Evolutionary conservation across 1,139 yeast genomes (phyloP).

Genomic region (Hyphopichia pseudoburtonii): DNA sequence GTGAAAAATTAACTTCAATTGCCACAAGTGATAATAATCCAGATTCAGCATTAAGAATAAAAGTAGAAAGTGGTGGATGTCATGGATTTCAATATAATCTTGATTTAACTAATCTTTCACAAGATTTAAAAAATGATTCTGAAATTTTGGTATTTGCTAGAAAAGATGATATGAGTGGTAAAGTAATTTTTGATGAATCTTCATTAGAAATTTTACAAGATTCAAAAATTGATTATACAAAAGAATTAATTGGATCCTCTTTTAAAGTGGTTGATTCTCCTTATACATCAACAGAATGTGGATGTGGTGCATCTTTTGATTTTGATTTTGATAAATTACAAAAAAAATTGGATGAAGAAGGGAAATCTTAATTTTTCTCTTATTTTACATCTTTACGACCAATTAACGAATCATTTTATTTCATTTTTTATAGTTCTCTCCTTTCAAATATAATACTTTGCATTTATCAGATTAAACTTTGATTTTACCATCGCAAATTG

Average conservation of each 20-base stretch:
- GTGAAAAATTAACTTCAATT: slow-evolving; percentile 54
- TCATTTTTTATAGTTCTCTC: not conserved
- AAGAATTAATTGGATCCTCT: slow-evolving; percentile 92
- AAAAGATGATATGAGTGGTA: slow-evolving; percentile 50
- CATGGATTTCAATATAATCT: slow-evolving; percentile 94
- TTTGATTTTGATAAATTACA: slow-evolving; percentile 66
- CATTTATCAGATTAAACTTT: too few relatives aligned
- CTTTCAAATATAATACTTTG: not conserved
- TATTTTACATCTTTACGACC: too few relatives aligned
- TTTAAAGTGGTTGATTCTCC: slow-evolving; percentile 92
- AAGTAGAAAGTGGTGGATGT: slow-evolving; percentile 98
- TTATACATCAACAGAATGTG: slow-evolving; percentile 88
- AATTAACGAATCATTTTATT: not conserved
- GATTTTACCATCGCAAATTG: not conserved
- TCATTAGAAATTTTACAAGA: slow-evolving; percentile 83
- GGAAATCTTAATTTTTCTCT: not conserved
- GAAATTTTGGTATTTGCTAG: slow-evolving; percentile 61
- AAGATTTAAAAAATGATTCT: slow-evolving; percentile 34
- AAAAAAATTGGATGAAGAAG: slow-evolving; percentile 17
- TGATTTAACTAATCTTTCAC: slow-evolving; percentile 52
- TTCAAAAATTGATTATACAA: slow-evolving; percentile 83
- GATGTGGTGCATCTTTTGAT: slow-evolving; percentile 95
- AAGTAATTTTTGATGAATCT: slow-evolving; percentile 74
- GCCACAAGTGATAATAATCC: slow-evolving; percentile 58
- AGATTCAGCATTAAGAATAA: slow-evolving; percentile 63